Percentiles rank a stretch among this genome's conserved stretches.
Evolutionary conservation across 371 early-diverging fungal genomes (phyloP).

Genomic region (Mucor lusitanicus): DNA sequence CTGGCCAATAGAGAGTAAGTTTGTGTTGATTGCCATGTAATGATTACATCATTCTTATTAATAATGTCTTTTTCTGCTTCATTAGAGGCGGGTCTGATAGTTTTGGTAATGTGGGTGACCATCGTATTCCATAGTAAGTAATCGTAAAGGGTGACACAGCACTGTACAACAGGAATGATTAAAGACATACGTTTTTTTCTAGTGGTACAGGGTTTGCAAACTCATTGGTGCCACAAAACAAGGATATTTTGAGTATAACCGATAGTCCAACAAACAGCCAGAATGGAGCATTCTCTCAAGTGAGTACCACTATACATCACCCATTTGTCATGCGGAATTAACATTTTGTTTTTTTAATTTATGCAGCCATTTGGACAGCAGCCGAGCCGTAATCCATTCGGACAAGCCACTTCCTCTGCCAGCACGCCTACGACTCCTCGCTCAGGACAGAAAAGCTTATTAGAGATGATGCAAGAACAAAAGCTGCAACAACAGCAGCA

Average conservation of each 20-base stretch:
- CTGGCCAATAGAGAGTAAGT: constrained; percentile 23
- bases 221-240: constrained; percentile 22
- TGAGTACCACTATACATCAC: neutral
- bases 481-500: constrained; percentile 17
- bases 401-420: constrained; percentile 16
- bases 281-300: constrained; percentile 17
- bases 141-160: neutral
- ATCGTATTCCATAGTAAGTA: constrained; percentile 53
- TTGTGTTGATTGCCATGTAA: neutral
- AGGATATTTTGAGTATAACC: constrained; percentile 4
- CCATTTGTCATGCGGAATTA: neutral
- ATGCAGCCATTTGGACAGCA: constrained; percentile 33
- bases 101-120: constrained; percentile 55
- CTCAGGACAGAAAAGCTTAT: constrained; percentile 29
- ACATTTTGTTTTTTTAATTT: neutral
- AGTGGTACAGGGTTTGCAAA: constrained; percentile 44
- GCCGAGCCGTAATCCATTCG: constrained; percentile 45
- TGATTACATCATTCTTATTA: neutral
- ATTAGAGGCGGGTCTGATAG: constrained; percentile 56
- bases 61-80: neutral
- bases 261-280: constrained; percentile 3
- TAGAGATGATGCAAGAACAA: constrained; percentile 44
- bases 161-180: neutral
- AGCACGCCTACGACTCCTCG: neutral
- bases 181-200: neutral